These are phyloP conservation scores for Meripilus lineatus DNA, from an alignment of 1,284 basidiomycete species.

Conservation along the genomic window DNA sequence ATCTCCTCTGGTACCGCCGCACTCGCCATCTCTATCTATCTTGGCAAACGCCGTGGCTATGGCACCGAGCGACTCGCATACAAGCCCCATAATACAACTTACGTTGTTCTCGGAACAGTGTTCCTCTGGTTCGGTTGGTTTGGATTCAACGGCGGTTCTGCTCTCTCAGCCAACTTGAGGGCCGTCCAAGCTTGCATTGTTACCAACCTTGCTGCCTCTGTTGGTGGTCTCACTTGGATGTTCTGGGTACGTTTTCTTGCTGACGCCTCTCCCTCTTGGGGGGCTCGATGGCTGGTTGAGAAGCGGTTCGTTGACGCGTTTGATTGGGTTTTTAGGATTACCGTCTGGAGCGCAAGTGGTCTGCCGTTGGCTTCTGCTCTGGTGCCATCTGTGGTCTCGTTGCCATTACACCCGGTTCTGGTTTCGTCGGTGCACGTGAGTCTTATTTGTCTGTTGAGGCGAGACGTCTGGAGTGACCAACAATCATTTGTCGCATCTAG, in stretches of 20 bases:
- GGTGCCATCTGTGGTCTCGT: slow-evolving; percentile 90
- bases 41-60: slow-evolving; percentile 89
- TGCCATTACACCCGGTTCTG: slow-evolving; percentile 89
- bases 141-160: slow-evolving; percentile 86
- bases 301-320: no score
- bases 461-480: slow-evolving; percentile 7
- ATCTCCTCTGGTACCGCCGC: slow-evolving; percentile 90
- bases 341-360: slow-evolving; percentile 90
- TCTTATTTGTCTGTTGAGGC: slow-evolving; percentile 23
- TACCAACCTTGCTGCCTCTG: slow-evolving; percentile 85
- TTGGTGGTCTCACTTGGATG: slow-evolving; percentile 95
- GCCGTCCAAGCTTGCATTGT: slow-evolving; percentile 89
- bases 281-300: slow-evolving; percentile 44
- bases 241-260: slow-evolving; percentile 51
- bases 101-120: slow-evolving; percentile 89
- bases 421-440: slow-evolving; percentile 79
- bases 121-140: slow-evolving; percentile 99
- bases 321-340: slow-evolving; percentile 76
- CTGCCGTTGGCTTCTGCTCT: slow-evolving; percentile 93
- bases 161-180: slow-evolving; percentile 82
- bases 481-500: slow-evolving; percentile 27
- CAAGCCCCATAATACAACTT: slow-evolving; percentile 84
- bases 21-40: slow-evolving; percentile 88
- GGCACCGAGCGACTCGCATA: slow-evolving; percentile 89
- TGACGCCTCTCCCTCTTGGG: no score